Base-by-base conservation (phyloP, 768 basidiomycete species). In the Russula sp. region DNA sequence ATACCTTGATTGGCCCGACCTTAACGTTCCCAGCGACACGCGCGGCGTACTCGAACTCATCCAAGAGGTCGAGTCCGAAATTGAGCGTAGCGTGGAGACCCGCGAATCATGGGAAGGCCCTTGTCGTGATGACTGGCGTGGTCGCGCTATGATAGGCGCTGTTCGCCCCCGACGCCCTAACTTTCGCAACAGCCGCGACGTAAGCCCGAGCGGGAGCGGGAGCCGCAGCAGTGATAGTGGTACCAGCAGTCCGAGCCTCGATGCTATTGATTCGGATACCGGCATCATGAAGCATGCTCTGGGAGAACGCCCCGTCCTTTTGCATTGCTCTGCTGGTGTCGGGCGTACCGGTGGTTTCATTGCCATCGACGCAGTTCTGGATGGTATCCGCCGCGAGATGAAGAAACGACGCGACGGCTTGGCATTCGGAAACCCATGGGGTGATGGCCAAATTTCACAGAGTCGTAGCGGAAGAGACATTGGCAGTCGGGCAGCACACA, bases 261-360 rank as follows among this genome's bases (percentile, higher is more conserved):
- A 72, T 52, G 79, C 79, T 4, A 65, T 89, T 48, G 86, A 89
- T 61, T 70, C 76, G 20, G 75, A 75, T 62, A 84, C 80, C 0
- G 89, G 88, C 0, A 76, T 89, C 57, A 80, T 82, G 20, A 73
- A 78, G 59, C 82, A 82, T 65, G 82, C 83, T 7, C 67, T 81
- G 56, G 81, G 80, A 16, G 76, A 79, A 58, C 75, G 82, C 24
- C 90, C 91, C 0, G 82, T 94, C 32, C 72, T 95, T 53, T 74
- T 95, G 67, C 93, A 95, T 73, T 95, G 95, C 72, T 94, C 92
- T 34, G 96, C 96, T 0, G 96, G 96, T 22, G 94, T 97, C 7
- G 96, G 96, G 0, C 83, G 96, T 48, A 98, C 96, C 0, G 96
- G 96, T 24, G 91, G 90, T 28, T 98, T 92, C 74, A 94, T 98